Conservation (phyloP, 1,139 yeast species). For the Lodderomyces orthopsilosis region DNA sequence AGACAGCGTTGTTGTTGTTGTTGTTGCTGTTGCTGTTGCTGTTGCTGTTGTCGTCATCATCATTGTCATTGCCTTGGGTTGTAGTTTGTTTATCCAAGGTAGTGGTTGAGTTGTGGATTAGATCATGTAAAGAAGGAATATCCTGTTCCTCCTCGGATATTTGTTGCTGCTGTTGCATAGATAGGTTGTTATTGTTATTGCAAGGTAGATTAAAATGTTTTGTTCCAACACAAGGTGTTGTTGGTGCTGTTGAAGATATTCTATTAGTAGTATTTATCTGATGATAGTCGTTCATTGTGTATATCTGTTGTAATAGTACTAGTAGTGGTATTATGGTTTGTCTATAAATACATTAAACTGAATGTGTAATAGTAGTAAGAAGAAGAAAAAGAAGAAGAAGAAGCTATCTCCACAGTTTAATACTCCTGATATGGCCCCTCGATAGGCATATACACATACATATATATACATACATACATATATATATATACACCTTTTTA, state of each 20-base stretch:
- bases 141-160: neutral
- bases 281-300: neutral
- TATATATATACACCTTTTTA: no score
- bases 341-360: neutral
- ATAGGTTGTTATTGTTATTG: neutral
- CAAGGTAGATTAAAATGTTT: neutral
- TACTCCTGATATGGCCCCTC: no score
- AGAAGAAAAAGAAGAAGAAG: no score
- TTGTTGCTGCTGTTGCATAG: neutral
- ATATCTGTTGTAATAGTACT: neutral
- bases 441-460: no score
- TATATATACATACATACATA: no score
- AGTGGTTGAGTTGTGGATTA: slow-evolving; percentile 1
- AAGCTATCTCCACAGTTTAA: no score
- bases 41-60: no score
- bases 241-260: neutral
- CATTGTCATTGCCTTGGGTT: neutral
- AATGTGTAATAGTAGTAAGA: no score
- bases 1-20: neutral
- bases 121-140: neutral
- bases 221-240: neutral
- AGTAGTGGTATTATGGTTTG: neutral
- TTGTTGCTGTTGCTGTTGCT: neutral
- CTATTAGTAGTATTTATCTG: neutral
- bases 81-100: neutral